phyloP scores from a whole-genome alignment of 139 green algal species.

The Eudorina sp. region DNA sequence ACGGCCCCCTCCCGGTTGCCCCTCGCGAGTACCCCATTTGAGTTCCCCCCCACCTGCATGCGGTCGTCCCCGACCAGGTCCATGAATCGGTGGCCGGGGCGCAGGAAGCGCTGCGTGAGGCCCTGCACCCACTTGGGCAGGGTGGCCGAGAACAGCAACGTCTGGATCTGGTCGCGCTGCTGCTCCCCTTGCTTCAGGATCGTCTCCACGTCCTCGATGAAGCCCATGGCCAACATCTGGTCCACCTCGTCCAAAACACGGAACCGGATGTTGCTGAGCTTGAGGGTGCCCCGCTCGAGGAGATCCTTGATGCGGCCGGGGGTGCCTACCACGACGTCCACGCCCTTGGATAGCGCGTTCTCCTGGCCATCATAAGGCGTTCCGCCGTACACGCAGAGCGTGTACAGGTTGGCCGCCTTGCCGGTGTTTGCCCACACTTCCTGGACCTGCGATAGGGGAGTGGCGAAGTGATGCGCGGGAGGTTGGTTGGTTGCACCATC shows the following conservation, averaged over 20 bases:
- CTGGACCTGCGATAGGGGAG: constrained; percentile 73
- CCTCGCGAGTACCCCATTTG: too few species aligned
- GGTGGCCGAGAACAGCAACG: constrained; percentile 97
- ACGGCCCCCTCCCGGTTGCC: not conserved
- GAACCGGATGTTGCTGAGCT: constrained; percentile 84
- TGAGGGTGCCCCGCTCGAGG: constrained; percentile 88
- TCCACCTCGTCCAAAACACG: constrained; percentile 98
- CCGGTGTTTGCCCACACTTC: constrained; percentile 93
- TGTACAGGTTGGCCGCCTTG: constrained; percentile 76
- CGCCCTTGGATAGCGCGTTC: constrained; percentile 80
- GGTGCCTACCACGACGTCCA: constrained; percentile 97
- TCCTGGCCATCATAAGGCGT: constrained; percentile 89
- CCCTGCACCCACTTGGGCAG: constrained; percentile 96
- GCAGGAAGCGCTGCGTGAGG: constrained; percentile 91
- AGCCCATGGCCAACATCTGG: constrained; percentile 99
- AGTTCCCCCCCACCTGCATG: constrained; percentile 89
- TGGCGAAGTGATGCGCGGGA: not conserved
- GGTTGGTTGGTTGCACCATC: not conserved
- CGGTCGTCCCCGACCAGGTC: constrained; percentile 94
- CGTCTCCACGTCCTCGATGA: constrained; percentile 98
- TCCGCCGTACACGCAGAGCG: constrained; percentile 96
- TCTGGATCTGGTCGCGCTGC: constrained; percentile 84
- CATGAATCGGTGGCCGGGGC: constrained; percentile 77
- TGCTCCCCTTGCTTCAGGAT: constrained; percentile 85
- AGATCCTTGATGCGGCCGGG: constrained; percentile 97